Base-by-base conservation (phyloP, 78 protist species). In the Protostelium mycophagum region DNA sequence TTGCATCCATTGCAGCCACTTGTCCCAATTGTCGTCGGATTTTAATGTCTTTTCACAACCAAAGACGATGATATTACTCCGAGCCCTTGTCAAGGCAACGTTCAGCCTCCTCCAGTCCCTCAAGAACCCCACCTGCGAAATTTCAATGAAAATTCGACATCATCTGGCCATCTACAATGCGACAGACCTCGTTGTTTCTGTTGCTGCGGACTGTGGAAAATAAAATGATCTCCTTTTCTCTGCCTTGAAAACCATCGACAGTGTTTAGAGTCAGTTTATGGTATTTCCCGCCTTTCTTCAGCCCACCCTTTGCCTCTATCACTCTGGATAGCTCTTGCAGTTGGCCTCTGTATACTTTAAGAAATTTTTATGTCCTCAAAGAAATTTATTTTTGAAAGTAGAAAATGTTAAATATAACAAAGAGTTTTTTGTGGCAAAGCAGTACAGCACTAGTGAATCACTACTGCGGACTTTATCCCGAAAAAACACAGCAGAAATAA, bases 41-140 rank as follows among this genome's bases (percentile, higher is more conserved):
- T 16, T 51, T 16, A 51, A 16, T 16, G 73, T 51, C 73, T 51
- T 16, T 51, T 51, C 73, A 16, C 94, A 86, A 39, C 98, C 97
- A 31, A 97, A 51, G 36, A 97, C 88, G 37, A 51, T 84, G 37
- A 95, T 28, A 36, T 88, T 85, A 34, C 85, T 51, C 85, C 85
- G 63, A 1, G 99, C 98, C 28, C 99, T 93, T 23, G 98, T 96
- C 83, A 97, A 85, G 51, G 95, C 94, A 34, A 97, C 99, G 87
- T 97, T 97, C 88, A 97, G 83, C 10, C 99, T 95, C 31, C 97
- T 95, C 28, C n/a, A 39, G 85, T 97, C 99, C 0, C 37, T n/a
- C 25, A 97, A 63, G 90, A 97, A 97, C 28, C 98, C 98, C 51
- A 97, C 88, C 36, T 36, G 0, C 9, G 28, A 83, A 88, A 23